phyloP scores from a whole-genome alignment of 106 monocot species.

The Acorus gramineus region DNA sequence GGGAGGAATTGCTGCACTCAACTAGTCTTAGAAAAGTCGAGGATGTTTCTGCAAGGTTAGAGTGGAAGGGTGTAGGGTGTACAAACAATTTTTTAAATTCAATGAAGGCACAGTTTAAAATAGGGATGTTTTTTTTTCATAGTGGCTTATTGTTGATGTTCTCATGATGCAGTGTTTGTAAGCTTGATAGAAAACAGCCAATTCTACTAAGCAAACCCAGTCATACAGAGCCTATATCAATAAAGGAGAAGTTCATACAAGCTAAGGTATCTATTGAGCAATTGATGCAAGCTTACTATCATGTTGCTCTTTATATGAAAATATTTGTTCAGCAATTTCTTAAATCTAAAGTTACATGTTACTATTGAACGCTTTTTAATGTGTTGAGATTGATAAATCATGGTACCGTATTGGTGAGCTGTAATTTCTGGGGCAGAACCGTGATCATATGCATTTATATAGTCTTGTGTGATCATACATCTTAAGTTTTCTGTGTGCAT shows the following conservation, averaged over 20 bases:
- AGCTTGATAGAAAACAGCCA: constrained; percentile 31
- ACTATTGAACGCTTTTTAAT: too few relatives aligned
- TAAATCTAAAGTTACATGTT: too few relatives aligned
- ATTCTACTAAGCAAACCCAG: constrained; percentile 53
- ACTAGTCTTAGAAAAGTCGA: constrained; percentile 29
- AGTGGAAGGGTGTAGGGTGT: too few relatives aligned
- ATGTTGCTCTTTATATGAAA: too few relatives aligned
- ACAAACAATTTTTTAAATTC: too few relatives aligned
- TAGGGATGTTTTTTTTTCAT: too few relatives aligned
- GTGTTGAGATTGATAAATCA: too few relatives aligned
- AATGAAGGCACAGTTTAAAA: too few relatives aligned
- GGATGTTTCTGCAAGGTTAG: constrained; percentile 39
- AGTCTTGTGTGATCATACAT: background rate
- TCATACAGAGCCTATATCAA: constrained; percentile 63
- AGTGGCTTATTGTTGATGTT: background rate
- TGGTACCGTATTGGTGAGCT: too few relatives aligned
- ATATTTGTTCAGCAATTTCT: too few relatives aligned
- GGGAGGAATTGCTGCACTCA: constrained; percentile 70
- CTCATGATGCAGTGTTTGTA: constrained; percentile 29
- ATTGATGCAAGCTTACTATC: background rate
- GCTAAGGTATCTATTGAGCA: constrained; percentile 54
- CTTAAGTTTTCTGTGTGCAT: background rate
- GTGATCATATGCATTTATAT: too few relatives aligned
- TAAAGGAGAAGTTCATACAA: constrained; percentile 99
- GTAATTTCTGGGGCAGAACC: too few relatives aligned